phyloP scores from a whole-genome alignment of 1,139 yeast genomes.

The Zygosaccharomyces pseudobailii region DNA sequence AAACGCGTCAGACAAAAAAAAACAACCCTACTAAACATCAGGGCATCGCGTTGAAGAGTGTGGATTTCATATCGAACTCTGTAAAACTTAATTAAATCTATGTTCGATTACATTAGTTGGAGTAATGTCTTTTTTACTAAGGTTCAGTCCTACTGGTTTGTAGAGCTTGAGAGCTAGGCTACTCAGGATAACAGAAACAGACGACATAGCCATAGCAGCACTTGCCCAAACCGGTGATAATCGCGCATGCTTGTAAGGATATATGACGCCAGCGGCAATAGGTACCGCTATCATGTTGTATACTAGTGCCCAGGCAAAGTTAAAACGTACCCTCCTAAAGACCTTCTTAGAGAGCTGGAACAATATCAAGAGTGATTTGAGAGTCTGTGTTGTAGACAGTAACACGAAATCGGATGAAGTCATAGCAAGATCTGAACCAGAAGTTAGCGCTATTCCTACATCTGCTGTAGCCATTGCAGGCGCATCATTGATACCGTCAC shows the following conservation, averaged over 20 bases:
- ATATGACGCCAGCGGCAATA: slow-evolving; percentile 60
- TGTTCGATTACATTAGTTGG: slow-evolving; percentile 1
- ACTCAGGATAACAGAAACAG: slow-evolving; percentile 53
- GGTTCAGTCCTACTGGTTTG: slow-evolving; percentile 34
- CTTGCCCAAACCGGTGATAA: slow-evolving; percentile 62
- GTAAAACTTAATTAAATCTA: background rate
- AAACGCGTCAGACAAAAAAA: background rate
- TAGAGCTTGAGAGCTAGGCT: slow-evolving; percentile 49
- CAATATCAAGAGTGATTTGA: slow-evolving; percentile 46
- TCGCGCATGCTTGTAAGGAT: slow-evolving; percentile 49
- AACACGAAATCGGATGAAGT: slow-evolving; percentile 56
- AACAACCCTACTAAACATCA: background rate
- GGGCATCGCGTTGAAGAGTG: background rate
- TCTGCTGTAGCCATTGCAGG: slow-evolving; percentile 58
- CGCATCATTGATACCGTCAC: slow-evolving; percentile 63
- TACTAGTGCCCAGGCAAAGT: slow-evolving; percentile 51
- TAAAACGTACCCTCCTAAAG: slow-evolving; percentile 50
- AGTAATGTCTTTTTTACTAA: background rate
- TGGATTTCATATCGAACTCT: background rate
- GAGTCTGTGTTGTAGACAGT: slow-evolving; percentile 39
- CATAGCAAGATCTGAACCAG: slow-evolving; percentile 57
- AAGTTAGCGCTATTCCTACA: slow-evolving; percentile 54
- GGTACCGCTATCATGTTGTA: slow-evolving; percentile 55
- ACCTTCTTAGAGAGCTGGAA: slow-evolving; percentile 45
- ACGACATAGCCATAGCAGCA: slow-evolving; percentile 63